Evolutionary conservation across 1,284 basidiomycete genomes (phyloP).

Genomic region (Rhodotorula sp.): DNA sequence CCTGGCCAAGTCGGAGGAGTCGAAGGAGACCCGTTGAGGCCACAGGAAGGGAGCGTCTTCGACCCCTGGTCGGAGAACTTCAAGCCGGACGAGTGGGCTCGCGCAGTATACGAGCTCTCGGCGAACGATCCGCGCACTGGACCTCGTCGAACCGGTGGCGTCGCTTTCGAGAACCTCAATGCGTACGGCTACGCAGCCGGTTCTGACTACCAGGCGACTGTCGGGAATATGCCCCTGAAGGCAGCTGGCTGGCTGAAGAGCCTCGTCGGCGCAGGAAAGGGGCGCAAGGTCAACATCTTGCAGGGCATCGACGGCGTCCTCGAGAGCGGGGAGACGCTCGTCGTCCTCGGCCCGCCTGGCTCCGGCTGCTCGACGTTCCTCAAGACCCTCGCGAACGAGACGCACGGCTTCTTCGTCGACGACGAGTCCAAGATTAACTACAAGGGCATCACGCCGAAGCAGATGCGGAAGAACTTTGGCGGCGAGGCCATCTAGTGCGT

Average conservation of each 20-base stretch:
- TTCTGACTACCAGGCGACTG: constrained; percentile 56
- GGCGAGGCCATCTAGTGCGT: constrained; percentile 52
- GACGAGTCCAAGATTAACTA: constrained; percentile 50
- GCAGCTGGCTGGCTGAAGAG: constrained; percentile 47
- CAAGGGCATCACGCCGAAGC: constrained; percentile 50
- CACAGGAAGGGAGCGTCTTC: constrained; percentile 29
- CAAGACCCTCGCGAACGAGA: constrained; percentile 59
- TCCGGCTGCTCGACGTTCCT: constrained; percentile 63
- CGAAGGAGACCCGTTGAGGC: constrained; percentile 39
- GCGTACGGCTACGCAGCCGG: constrained; percentile 54
- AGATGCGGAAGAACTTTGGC: constrained; percentile 50
- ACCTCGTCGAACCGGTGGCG: constrained; percentile 51
- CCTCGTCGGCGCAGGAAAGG: constrained; percentile 44
- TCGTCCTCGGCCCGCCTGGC: constrained; percentile 63
- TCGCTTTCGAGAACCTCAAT: constrained; percentile 54
- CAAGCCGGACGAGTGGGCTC: constrained; percentile 52
- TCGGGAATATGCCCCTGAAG: constrained; percentile 53
- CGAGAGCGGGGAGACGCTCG: constrained; percentile 58
- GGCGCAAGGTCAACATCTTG: constrained; percentile 54
- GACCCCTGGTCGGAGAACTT: constrained; percentile 54
- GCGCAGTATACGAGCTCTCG: constrained; percentile 44
- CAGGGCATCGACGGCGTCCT: constrained; percentile 58
- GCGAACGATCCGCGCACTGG: constrained; percentile 47
- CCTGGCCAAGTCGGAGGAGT: neutral
- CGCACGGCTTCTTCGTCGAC: constrained; percentile 54